Base-by-base conservation (phyloP, 2,329 filamentous ascomycete species). In the Pseudogymnoascus sp. region DNA sequence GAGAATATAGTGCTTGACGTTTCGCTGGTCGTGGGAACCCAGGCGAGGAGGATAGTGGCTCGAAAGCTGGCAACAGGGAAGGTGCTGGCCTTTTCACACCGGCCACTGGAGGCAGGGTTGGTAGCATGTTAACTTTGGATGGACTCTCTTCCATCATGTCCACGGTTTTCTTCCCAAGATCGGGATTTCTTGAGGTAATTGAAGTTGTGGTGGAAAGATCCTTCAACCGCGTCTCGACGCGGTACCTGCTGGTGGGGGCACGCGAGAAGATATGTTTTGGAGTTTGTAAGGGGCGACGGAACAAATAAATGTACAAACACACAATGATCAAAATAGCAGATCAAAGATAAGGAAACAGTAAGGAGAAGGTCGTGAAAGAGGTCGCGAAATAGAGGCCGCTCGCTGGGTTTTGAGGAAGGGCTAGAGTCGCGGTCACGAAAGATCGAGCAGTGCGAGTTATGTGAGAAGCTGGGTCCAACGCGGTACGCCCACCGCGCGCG, bases 31-130 rank as follows among this genome's bases (percentile, higher is more conserved):
- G 83, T 59, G 88, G 88, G 61, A 91, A 84, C 63, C 79, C 83
- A 1, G 89, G 89, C 11, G 90, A 91, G 21, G 89, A 91, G n/a
- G 89, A 89, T 64, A 90, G 78, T 61, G 86, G 88, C 76, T 93
- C 90, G 74, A 93, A 93, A 21, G 90, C 82, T 65, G 90, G 90
- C 26, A 95, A 84, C 63, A 93, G 79, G 64, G 86, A 84, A 29
- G 90, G 82, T 56, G 84, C 83, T 69, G 84, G 78, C 65, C 85
- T 81, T 78, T 90, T 88, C 67, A 80, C 74, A 70, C 82, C 80
- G 63, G 79, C 74, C 14, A 75, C 33, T 24, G 67, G 63, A 29
- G 70, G 69, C 37, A 70, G 64, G 62, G 64, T 64, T 50, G 69
- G 67, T 61, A 68, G 67, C 50, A 67, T 61, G 59, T 72, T 74